Percentiles rank a stretch among this genome's conserved stretches.
Evolutionary conservation across 202 grass and related monocot genomes (phyloP).

Genomic region (Schoenoplectus triqueter): DNA sequence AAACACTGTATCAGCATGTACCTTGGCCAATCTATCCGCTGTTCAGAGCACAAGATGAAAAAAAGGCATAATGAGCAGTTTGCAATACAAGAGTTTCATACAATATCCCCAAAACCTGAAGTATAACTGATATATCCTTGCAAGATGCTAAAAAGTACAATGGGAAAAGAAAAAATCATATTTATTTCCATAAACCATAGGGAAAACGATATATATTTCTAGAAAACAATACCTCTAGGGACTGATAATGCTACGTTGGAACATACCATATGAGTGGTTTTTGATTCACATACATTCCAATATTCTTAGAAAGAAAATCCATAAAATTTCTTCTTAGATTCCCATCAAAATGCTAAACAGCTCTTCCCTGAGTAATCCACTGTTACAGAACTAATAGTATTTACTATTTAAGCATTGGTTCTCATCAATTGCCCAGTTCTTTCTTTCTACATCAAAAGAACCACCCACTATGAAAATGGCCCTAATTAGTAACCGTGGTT

Average conservation of each 20-base stretch:
- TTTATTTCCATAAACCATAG: neutral
- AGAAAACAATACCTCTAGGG: neutral
- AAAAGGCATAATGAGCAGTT: neutral
- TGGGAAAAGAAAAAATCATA: neutral
- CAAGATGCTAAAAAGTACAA: neutral
- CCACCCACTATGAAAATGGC: neutral
- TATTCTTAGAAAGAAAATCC: neutral
- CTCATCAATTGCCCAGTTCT: neutral
- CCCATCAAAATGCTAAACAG: constrained; percentile 1
- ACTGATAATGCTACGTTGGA: neutral
- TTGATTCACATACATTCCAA: constrained; percentile 1
- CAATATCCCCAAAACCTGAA: neutral
- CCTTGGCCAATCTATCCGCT: constrained; percentile 69
- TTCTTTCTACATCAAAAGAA: too few species aligned
- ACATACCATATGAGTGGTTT: neutral
- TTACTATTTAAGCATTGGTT: neutral
- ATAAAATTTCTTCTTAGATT: neutral
- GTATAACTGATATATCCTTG: neutral
- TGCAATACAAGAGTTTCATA: neutral
- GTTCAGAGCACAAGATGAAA: constrained; percentile 17
- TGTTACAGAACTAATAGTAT: neutral
- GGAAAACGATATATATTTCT: neutral
- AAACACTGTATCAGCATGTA: constrained; percentile 59
- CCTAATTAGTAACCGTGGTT: neutral
- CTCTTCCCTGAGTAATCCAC: neutral